These are phyloP conservation scores for Chlorophyllum brunneum DNA, from an alignment of 768 basidiomycete genomes.

Conservation along the genomic window DNA sequence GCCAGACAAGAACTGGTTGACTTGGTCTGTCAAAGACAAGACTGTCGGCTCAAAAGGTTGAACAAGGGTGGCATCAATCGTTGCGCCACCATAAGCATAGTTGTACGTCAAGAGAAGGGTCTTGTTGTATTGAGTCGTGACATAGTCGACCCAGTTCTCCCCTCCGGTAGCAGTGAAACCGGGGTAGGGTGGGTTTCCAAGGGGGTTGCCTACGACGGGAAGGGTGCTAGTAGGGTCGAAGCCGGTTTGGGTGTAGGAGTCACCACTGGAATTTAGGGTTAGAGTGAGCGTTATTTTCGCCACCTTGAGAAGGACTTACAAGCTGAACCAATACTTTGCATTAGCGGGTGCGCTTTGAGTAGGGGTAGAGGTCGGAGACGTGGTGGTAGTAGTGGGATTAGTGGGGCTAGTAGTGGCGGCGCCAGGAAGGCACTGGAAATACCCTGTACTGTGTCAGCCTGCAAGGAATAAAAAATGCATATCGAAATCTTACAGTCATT, in stretches of 20 bases:
- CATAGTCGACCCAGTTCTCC: slow-evolving; percentile 56
- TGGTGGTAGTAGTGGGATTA: background rate
- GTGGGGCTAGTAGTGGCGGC: slow-evolving; percentile 8
- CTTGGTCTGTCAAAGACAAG: slow-evolving; percentile 55
- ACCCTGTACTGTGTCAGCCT: slow-evolving; percentile 23
- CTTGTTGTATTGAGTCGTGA: slow-evolving; percentile 48
- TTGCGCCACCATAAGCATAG: slow-evolving; percentile 64
- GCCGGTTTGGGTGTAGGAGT: slow-evolving; percentile 57
- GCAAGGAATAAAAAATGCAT: background rate
- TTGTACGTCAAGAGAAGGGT: slow-evolving; percentile 57
- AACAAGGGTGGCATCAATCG: slow-evolving; percentile 57
- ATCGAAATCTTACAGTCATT: slow-evolving; percentile 26
- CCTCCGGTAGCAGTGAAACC: slow-evolving; percentile 53
- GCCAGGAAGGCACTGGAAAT: slow-evolving; percentile 36
- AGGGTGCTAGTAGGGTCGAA: slow-evolving; percentile 38
- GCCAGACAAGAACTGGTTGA: slow-evolving; percentile 49
- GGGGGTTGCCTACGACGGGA: slow-evolving; percentile 42
- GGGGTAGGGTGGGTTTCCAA: slow-evolving; percentile 53
- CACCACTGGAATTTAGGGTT: slow-evolving; percentile 34
- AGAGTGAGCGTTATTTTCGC: background rate
- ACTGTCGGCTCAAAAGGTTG: slow-evolving; percentile 48
- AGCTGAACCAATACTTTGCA: slow-evolving; percentile 54
- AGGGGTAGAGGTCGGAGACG: slow-evolving; percentile 3
- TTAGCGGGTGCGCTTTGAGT: background rate
- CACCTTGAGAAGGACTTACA: slow-evolving; percentile 33